phyloP scores from a whole-genome alignment of 495 filamentous ascomycete species.

The Cudoniella acicularis region DNA sequence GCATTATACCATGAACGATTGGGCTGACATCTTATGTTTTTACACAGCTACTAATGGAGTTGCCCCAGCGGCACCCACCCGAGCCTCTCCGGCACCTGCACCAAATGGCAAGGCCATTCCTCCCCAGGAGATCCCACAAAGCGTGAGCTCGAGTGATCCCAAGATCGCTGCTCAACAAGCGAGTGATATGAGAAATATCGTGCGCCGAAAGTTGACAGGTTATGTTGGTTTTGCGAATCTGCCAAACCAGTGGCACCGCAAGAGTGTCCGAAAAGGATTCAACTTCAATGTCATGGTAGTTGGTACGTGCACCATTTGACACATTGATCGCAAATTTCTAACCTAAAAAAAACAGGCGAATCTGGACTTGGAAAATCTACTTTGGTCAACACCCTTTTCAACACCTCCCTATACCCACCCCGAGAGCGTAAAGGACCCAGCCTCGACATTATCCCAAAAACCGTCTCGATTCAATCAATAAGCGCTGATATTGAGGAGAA shows the following conservation, averaged over 20 bases:
- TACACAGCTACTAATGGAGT: conserved; percentile 29
- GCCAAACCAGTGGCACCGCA: conserved; percentile 99
- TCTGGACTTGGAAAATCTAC: conserved; percentile 99
- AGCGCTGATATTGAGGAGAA: conserved; percentile 99
- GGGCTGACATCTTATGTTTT: conserved; percentile 27
- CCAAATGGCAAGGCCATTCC: conserved; percentile 24
- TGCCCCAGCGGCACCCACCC: conserved; percentile 24
- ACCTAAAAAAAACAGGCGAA: conserved; percentile 65
- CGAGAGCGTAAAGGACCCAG: conserved; percentile 96
- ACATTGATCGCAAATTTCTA: not conserved
- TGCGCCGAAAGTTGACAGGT: conserved; percentile 94
- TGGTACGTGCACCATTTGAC: conserved; percentile 58
- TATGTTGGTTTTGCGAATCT: conserved; percentile 99
- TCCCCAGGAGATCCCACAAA: conserved; percentile 24
- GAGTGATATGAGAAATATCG: conserved; percentile 92
- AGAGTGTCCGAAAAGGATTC: conserved; percentile 99
- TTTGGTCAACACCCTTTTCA: conserved; percentile 98
- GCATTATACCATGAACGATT: conserved; percentile 20
- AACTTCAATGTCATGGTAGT: conserved; percentile 99
- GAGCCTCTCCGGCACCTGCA: conserved; percentile 24
- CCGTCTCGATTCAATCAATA: conserved; percentile 96
- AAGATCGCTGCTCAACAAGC: conserved; percentile 68
- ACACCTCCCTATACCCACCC: conserved; percentile 97
- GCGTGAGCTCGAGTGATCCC: conserved; percentile 68
- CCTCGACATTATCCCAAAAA: conserved; percentile 98